Evolutionary conservation across 257 asterid species (phyloP).

Genomic region (Voacanga thouarsii): DNA sequence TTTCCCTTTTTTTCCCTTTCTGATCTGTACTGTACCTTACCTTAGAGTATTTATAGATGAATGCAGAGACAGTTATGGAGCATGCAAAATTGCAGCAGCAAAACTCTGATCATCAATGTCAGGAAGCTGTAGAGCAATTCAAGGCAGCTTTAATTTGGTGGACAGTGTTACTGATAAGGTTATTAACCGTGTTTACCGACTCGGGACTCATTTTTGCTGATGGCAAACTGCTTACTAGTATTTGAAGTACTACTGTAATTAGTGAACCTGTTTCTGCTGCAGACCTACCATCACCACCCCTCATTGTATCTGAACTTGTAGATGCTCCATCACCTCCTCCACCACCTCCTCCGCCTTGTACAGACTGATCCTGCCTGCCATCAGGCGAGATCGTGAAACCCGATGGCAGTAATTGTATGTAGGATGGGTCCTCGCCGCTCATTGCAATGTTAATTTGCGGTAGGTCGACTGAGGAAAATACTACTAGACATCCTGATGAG

Average conservation of each 20-base stretch:
- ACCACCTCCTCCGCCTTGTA: slow-evolving; percentile 6
- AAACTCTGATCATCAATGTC: slow-evolving; percentile 15
- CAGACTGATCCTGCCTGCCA: slow-evolving; percentile 33
- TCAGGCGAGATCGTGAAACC: slow-evolving; percentile 87
- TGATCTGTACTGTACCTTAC: slow-evolving; percentile 11
- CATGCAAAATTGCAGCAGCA: background rate
- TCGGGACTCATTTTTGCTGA: slow-evolving; percentile 80
- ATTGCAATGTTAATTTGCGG: slow-evolving; percentile 75
- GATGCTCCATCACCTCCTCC: slow-evolving; percentile 36
- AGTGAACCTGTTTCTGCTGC: slow-evolving; percentile 52
- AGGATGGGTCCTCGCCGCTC: slow-evolving; percentile 89
- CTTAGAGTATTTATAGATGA: background rate
- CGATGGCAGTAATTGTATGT: slow-evolving; percentile 70
- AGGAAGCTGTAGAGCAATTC: slow-evolving; percentile 49
- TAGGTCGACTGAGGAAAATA: slow-evolving; percentile 78
- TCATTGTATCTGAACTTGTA: slow-evolving; percentile 37
- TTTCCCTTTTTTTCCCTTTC: background rate
- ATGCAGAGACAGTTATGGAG: background rate
- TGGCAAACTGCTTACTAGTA: slow-evolving; percentile 71
- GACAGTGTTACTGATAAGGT: slow-evolving; percentile 70
- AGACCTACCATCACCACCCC: background rate
- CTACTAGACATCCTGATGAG: slow-evolving; percentile 74
- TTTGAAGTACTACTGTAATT: slow-evolving; percentile 74
- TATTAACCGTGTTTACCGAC: slow-evolving; percentile 77
- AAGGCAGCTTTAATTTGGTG: slow-evolving; percentile 89